Evolutionary conservation across 148 eudicot species (phyloP), one percentile per base, ranked within the genome.

Genomic region (Linanthus parryae): DNA sequence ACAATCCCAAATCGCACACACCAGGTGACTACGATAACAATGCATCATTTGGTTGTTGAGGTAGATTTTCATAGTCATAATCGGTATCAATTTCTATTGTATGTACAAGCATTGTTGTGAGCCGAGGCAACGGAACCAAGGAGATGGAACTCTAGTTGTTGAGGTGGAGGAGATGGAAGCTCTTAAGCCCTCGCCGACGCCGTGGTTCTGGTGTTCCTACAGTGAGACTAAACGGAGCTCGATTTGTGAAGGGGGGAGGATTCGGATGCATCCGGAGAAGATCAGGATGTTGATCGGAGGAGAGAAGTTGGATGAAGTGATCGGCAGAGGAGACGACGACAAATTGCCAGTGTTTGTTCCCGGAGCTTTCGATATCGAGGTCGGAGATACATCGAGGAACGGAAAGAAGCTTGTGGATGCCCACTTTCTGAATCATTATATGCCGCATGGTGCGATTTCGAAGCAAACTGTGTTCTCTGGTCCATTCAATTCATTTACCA

Each of bases 231-330:
- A 87, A 24, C 43, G 72, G 73, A 86, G 88, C 51, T 92, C 96
- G 28, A 29, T 92, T 0, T 92, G 98, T 29, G 96, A 92, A 18
- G 90, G 83, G 0, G 94, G 88, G 13, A 45, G 70, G 41, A 65
- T 92, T 4, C 42, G 80, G 70, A 87, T 92, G 96, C 59, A 68
- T 48, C 79, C 83, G 43, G 67, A 54, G 8, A 81, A 63, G 72
- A 87, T 92, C 29, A 50, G 50, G 71, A 84, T 92, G 96, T 75
- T 94, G 11, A 49, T 3, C 11, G 98, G 98, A 7, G 98, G 98
- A 8, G 98, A 92, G 78, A 72, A 37, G 11, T 64, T 92, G 58
- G 80, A 79, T 57, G 74, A 56, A 23, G 98, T 92, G 38, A 75
- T 81, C 14, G 98, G 98, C 0, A 64, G 98, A 51, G 43, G 52